Conservation (phyloP, 805 yeast genomes). For the Jamesozyma jinghongensis region DNA sequence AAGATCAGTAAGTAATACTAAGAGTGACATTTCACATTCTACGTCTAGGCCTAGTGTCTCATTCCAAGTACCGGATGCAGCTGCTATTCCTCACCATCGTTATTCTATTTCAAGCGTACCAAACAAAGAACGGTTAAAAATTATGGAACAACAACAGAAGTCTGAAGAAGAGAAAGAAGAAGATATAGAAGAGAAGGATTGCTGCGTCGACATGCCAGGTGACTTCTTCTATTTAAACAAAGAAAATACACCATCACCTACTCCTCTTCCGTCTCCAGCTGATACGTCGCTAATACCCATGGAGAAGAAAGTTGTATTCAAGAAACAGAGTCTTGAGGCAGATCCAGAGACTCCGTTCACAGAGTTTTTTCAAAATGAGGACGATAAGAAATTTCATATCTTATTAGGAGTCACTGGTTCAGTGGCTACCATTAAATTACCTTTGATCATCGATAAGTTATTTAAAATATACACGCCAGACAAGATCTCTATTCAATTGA, state of each 20-base stretch:
- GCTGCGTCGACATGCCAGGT: constrained; percentile 30
- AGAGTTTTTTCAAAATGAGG: constrained; percentile 58
- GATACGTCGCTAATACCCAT: neutral
- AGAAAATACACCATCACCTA: neutral
- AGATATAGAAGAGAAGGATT: constrained; percentile 21
- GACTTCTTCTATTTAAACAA: constrained; percentile 25
- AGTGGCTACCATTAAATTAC: constrained; percentile 92
- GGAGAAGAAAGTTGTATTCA: constrained; percentile 3
- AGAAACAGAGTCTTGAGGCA: neutral
- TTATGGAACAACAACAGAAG: constrained; percentile 1
- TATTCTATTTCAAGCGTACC: neutral
- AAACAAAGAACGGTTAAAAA: neutral
- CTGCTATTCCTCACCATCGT: neutral
- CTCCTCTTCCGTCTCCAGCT: neutral
- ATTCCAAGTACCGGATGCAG: neutral
- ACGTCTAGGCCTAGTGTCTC: neutral
- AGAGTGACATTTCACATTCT: no score
- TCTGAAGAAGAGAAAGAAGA: neutral
- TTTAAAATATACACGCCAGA: constrained; percentile 68
- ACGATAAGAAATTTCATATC: constrained; percentile 81
- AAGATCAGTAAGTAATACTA: neutral
- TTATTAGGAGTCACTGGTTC: constrained; percentile 91
- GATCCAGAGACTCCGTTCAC: constrained; percentile 64
- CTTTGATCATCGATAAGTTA: constrained; percentile 77
- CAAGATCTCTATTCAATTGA: constrained; percentile 72